Conservation (phyloP, 768 basidiomycete species). For the Krasilnikovozyma curviuscula region DNA sequence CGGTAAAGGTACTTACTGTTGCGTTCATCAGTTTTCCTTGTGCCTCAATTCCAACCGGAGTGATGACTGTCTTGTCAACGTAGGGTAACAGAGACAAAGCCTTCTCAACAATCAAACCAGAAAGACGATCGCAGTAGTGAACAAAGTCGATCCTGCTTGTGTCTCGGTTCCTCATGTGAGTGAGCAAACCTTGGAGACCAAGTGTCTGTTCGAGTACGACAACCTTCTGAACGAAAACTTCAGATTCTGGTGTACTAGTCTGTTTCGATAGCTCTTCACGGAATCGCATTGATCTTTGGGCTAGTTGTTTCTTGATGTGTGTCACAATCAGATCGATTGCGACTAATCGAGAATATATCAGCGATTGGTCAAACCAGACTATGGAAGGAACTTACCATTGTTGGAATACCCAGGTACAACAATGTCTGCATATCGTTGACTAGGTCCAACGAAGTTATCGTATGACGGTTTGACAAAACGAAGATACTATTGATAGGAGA, state of each 20-base stretch:
- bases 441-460: conserved; percentile 82
- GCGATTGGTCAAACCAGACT: conserved; percentile 17
- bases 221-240: conserved; percentile 28
- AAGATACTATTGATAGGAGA: conserved; percentile 40
- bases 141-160: conserved; percentile 70
- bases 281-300: conserved; percentile 54
- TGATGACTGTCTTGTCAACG: conserved; percentile 35
- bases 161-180: conserved; percentile 54
- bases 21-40: conserved; percentile 45
- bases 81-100: conserved; percentile 71
- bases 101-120: conserved; percentile 44
- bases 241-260: background rate
- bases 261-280: conserved; percentile 45
- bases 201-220: conserved; percentile 55
- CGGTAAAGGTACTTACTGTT: conserved; percentile 30
- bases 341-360: conserved; percentile 26
- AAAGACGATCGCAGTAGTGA: conserved; percentile 37
- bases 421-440: conserved; percentile 71
- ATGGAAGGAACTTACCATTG: background rate
- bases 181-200: conserved; percentile 82
- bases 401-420: conserved; percentile 27
- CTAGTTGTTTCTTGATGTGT: conserved; percentile 67
- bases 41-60: conserved; percentile 41
- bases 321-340: conserved; percentile 86
- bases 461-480: conserved; percentile 88